Evolutionary conservation across 306 rosid species (phyloP), one percentile per base, ranked within the genome.

Genomic region (Prunus mume): DNA sequence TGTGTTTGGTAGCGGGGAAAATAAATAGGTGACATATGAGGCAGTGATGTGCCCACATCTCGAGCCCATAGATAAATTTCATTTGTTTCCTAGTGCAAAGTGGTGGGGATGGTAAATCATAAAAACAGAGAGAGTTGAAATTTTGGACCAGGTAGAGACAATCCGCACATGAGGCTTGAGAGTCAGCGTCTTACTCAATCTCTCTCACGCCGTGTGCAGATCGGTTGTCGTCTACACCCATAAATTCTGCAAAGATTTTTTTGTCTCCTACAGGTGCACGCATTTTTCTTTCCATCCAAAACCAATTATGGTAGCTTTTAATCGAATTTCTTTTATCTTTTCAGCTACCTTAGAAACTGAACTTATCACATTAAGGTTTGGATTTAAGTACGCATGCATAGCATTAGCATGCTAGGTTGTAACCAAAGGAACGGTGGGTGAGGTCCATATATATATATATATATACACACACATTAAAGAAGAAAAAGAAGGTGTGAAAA

Each of bases 241-340:
- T 28, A 2, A 30, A 30, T 64, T 64, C 25, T 34, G 11, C 69
- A 38, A 65, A 65, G 49, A 38, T 32, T 65, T 65, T 34, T 34
- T 12, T 65, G 69, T 65, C 69, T 65, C 69, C 27, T 20, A 19
- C 69, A 65, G 50, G 69, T 65, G 69, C 69, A 4, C 34, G 69
- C 67, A 27, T 62, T 28, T 62, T 62, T 62, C n/a, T 27, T 1
- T 1, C 25, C 5, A 11, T 58, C 32, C 12, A 58, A 20, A 58
- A 58, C 5, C 9, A 55, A 6, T 19, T 55, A 1, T 58, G 64
- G 34, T 58, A 58, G 9, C 34, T 24, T 22, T 20, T 4, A 19
- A 58, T n/a, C 34, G 25, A 58, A 24, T 58, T 24, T 58, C 18
- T 58, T 58, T 3, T 58, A 18, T 58, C 10, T 12, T 24, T 58